Conservation (phyloP, 352 stramenopile genomes). For the Pythium aristosporum region DNA sequence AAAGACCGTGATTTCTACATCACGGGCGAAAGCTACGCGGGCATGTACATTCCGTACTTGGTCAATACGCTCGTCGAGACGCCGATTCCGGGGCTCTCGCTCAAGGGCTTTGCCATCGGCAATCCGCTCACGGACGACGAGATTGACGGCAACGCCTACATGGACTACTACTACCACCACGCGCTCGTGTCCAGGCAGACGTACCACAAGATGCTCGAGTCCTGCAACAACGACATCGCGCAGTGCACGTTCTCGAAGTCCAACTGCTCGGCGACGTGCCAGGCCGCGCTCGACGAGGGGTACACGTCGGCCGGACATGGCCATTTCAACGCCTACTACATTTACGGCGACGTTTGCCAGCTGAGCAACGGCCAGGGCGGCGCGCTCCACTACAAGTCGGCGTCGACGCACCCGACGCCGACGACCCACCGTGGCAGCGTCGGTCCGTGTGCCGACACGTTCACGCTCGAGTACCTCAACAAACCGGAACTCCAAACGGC, state of each 20-base stretch:
- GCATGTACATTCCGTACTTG: slow-evolving; percentile 90
- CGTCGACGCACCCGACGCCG: slow-evolving; percentile 28
- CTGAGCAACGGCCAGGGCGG: slow-evolving; percentile 54
- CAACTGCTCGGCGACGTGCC: slow-evolving; percentile 43
- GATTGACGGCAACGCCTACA: slow-evolving; percentile 53
- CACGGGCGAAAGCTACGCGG: slow-evolving; percentile 81
- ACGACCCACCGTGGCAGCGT: slow-evolving; percentile 47
- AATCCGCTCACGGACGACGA: slow-evolving; percentile 51
- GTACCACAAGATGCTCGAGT: slow-evolving; percentile 63
- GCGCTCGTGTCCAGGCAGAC: slow-evolving; percentile 65
- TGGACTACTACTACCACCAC: slow-evolving; percentile 87
- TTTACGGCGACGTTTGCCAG: slow-evolving; percentile 78
- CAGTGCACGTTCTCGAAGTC: slow-evolving; percentile 55
- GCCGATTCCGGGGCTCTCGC: slow-evolving; percentile 61
- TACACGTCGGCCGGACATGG: slow-evolving; percentile 44
- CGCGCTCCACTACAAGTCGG: slow-evolving; percentile 44
- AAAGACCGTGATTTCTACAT: slow-evolving; percentile 79
- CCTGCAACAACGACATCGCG: slow-evolving; percentile 55
- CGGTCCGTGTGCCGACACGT: slow-evolving; percentile 60
- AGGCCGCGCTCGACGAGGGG: slow-evolving; percentile 48
- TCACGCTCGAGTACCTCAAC: slow-evolving; percentile 67
- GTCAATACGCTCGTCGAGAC: slow-evolving; percentile 69
- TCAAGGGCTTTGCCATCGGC: slow-evolving; percentile 75
- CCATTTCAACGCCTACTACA: slow-evolving; percentile 73
- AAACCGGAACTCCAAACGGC: slow-evolving; percentile 49